phyloP scores from a whole-genome alignment of 768 basidiomycete genomes.

The Lentinula raphanica region DNA sequence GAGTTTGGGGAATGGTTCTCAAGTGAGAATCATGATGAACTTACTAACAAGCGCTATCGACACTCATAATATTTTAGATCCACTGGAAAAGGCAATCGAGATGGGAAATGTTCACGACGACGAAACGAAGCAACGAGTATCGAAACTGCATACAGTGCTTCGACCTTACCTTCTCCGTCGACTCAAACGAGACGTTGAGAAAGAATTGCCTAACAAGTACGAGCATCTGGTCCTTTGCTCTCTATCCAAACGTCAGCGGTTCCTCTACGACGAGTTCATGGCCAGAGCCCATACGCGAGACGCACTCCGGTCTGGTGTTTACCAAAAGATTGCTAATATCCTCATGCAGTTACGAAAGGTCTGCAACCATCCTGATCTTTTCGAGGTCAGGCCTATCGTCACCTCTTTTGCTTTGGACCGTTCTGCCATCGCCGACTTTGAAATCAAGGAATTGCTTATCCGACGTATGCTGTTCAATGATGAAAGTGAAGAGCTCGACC shows the following conservation, averaged over 20 bases:
- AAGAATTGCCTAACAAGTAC: conserved; percentile 88
- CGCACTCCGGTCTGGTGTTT: conserved; percentile 79
- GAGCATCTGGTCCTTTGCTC: conserved; percentile 88
- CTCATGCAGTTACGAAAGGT: conserved; percentile 98
- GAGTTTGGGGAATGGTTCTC: conserved; percentile 98
- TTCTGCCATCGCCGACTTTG: conserved; percentile 71
- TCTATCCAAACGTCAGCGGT: conserved; percentile 89
- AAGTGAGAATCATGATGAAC: conserved; percentile 64
- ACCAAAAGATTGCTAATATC: conserved; percentile 88
- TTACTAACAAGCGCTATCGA: not conserved
- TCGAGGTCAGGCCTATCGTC: conserved; percentile 81
- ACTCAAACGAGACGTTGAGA: conserved; percentile 97
- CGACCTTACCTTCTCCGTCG: conserved; percentile 93
- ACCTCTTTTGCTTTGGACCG: conserved; percentile 72
- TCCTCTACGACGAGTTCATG: conserved; percentile 96
- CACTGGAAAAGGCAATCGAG: conserved; percentile 91
- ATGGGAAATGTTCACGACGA: conserved; percentile 71
- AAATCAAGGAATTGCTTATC: conserved; percentile 85
- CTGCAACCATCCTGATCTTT: conserved; percentile 90
- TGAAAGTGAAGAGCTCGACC: conserved; percentile 49
- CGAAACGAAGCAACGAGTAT: conserved; percentile 78
- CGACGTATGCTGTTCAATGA: conserved; percentile 65
- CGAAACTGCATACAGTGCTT: conserved; percentile 90
- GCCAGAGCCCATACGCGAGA: conserved; percentile 76
- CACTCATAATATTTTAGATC: conserved; percentile 47